A percentile compares a stretch with the other conserved stretches of the same genome.
Conservation (phyloP, 768 basidiomycete genomes). For the Boletus subcaerulescens region DNA sequence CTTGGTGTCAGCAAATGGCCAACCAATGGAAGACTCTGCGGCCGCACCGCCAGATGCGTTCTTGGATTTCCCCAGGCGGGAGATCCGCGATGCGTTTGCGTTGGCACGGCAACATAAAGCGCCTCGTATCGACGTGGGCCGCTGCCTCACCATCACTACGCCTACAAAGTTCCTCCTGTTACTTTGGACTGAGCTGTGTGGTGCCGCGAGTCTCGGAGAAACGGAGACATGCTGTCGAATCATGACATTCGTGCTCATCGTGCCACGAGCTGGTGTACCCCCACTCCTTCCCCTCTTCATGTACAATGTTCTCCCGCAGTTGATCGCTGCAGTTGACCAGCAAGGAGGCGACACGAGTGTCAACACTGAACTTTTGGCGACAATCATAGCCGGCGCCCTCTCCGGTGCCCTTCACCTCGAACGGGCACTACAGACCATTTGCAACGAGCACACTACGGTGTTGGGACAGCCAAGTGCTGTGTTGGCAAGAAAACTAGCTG, state of each 20-base stretch:
- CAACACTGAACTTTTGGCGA: conserved; percentile 61
- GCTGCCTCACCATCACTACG: conserved; percentile 56
- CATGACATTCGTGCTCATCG: conserved; percentile 64
- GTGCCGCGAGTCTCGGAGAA: conserved; percentile 53
- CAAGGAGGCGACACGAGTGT: conserved; percentile 52
- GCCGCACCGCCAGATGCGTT: conserved; percentile 34
- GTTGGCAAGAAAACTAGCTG: conserved; percentile 64
- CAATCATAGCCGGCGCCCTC: conserved; percentile 61
- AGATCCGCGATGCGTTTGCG: conserved; percentile 54
- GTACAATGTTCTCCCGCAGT: conserved; percentile 59
- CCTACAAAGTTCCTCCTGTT: conserved; percentile 61
- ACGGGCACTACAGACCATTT: conserved; percentile 56
- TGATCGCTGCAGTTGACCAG: conserved; percentile 54
- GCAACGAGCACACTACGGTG: conserved; percentile 45
- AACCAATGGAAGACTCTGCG: conserved; percentile 17
- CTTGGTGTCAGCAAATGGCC: conserved; percentile 13
- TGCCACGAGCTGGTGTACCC: conserved; percentile 52
- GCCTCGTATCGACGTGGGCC: conserved; percentile 61
- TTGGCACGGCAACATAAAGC: conserved; percentile 61
- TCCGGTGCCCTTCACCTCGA: conserved; percentile 70
- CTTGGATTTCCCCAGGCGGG: conserved; percentile 53
- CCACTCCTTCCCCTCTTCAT: conserved; percentile 75
- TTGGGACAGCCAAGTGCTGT: conserved; percentile 62
- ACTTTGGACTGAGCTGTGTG: conserved; percentile 66
- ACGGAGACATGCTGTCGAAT: conserved; percentile 62